Evolutionary conservation across 1,284 basidiomycete species (phyloP), one percentile per base, ranked within the genome.

Genomic region (Chondrostereum purpureum): DNA sequence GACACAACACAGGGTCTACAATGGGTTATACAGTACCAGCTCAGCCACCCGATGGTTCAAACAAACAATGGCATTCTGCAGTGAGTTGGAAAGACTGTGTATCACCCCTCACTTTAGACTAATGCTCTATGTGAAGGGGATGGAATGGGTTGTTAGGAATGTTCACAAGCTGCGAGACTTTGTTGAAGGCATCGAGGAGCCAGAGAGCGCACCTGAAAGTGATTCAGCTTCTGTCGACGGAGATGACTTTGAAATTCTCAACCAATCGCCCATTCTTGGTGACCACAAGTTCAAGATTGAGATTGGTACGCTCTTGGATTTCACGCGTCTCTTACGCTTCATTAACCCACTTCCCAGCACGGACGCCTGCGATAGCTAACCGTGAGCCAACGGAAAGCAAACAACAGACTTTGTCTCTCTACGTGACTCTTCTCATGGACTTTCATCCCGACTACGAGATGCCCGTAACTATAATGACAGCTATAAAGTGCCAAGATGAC

Each of bases 211-310:
- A 31, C 27, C 27, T 31, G 27, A 31, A 31, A n/a, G 8, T n/a
- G 38, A 45, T 4, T 55, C 54, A 16, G 54, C 54, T 16, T 44
- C 44, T 5, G 55, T 47, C 19, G 46, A 51, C 22, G 52, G 49
- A 34, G 49, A 53, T 11, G 60, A 58, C 21, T 83, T 83, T 47
- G 80, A 83, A 46, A 61, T 84, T 3, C 61, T 86, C 37, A 77
- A 73, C 50, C 74, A 82, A 52, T 80, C 80, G 0, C 77, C 79
- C 12, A 68, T 77, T 44, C 66, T 86, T n/a, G 82, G 78, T 36
- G 82, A 85, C 47, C 76, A 77, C 43, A 83, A 82, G 59, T 87
- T 80, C 66, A 86, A 84, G 58, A 67, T 87, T 1, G 81, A 83
- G 58, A 77, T 83, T 49, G 72, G 79, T 76, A 45, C 24, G 70